phyloP scores from a whole-genome alignment of 306 rosid genomes.

The Castanospermum australe region DNA sequence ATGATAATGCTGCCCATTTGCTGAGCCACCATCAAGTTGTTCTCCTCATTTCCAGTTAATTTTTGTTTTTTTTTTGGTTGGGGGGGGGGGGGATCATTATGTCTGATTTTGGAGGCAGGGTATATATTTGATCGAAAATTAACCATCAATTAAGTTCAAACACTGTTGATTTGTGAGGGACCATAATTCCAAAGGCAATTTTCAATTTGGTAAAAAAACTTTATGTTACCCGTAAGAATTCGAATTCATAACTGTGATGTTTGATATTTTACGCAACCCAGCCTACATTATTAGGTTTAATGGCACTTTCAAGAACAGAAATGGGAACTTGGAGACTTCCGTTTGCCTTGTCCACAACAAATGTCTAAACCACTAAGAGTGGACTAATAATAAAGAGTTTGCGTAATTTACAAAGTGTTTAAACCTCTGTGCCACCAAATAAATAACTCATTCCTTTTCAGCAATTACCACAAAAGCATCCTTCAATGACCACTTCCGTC shows the following conservation, averaged over 20 bases:
- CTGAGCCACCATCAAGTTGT: no score
- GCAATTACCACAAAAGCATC: constrained; percentile 86
- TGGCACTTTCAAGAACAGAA: neutral
- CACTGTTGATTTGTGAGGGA: neutral
- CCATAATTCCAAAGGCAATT: neutral
- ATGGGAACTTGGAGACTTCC: neutral
- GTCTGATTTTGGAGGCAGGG: neutral
- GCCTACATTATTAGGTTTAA: neutral
- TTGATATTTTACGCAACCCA: neutral
- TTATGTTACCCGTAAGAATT: neutral
- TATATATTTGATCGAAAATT: neutral
- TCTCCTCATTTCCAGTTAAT: no score
- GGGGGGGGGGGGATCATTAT: no score
- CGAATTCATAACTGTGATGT: neutral
- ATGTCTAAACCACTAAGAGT: no score
- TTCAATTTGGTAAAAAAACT: neutral
- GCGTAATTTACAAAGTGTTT: no score
- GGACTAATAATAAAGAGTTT: no score
- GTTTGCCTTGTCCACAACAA: neutral
- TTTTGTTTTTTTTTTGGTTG: no score
- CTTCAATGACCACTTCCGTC: constrained; percentile 68
- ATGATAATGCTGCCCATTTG: no score
- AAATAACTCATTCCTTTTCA: constrained; percentile 63
- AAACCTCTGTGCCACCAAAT: no score
- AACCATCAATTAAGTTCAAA: neutral